These are phyloP conservation scores for Ramaria sp. DNA, from an alignment of 768 basidiomycete genomes.

Conservation along the genomic window DNA sequence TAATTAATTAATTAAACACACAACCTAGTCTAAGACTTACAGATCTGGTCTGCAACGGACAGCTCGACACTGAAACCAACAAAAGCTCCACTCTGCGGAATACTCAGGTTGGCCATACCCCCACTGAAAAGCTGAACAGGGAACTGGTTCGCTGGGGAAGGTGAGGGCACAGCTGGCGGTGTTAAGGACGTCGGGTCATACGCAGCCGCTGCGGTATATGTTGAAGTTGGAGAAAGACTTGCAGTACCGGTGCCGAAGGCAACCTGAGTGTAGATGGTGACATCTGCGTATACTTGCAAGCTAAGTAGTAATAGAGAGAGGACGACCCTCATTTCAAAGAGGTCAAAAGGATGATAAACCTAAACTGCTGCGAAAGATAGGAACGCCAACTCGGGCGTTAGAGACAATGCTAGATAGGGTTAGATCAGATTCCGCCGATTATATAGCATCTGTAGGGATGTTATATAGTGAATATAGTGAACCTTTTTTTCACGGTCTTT, in stretches of 20 bases:
- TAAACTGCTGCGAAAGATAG: background rate
- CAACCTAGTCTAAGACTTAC: constrained; percentile 28
- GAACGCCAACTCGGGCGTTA: no score
- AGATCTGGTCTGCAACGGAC: constrained; percentile 54
- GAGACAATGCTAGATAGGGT: no score
- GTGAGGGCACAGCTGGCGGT: constrained; percentile 39
- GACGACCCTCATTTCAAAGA: background rate
- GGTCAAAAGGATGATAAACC: background rate
- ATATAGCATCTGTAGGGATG: no score
- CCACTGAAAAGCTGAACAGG: constrained; percentile 27
- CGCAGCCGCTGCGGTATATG: constrained; percentile 35
- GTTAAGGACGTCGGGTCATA: constrained; percentile 41
- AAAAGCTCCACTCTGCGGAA: constrained; percentile 42
- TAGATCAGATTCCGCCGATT: no score
- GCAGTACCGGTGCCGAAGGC: background rate
- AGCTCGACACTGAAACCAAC: constrained; percentile 70
- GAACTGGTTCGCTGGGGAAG: constrained; percentile 32
- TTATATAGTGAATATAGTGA: no score
- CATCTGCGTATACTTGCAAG: background rate
- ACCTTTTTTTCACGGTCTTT: no score
- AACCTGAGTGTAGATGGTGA: constrained; percentile 9
- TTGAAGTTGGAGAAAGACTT: background rate
- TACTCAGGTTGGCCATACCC: constrained; percentile 25
- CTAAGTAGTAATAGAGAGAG: background rate
- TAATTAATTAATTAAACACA: background rate